A percentile compares a stretch with the other conserved stretches of the same genome.
phyloP scores from a whole-genome alignment of 2,329 filamentous ascomycete genomes.

The Penicillium expansum region DNA sequence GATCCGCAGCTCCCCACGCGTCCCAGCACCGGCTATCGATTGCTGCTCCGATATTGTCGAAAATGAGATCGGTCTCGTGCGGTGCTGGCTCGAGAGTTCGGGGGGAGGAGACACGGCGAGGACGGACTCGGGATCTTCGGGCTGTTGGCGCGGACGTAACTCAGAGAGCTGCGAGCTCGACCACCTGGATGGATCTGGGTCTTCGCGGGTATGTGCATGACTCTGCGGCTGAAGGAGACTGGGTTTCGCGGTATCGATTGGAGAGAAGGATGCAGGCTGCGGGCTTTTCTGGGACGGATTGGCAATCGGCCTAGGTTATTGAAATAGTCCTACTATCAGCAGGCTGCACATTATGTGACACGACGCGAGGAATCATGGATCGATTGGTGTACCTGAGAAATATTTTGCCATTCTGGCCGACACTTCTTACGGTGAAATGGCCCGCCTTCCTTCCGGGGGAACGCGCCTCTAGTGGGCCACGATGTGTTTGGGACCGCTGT shows the following conservation, averaged over 20 bases:
- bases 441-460: conserved; percentile 64
- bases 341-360: conserved; percentile 15
- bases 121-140: conserved; percentile 23
- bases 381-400: conserved; percentile 65
- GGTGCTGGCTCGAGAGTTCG: conserved; percentile 33
- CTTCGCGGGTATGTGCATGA: conserved; percentile 28
- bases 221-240: conserved; percentile 49
- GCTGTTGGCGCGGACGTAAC: conserved; percentile 32
- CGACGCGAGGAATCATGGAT: conserved; percentile 11
- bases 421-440: conserved; percentile 76
- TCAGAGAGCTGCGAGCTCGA: conserved; percentile 44
- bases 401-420: conserved; percentile 78
- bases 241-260: conserved; percentile 58
- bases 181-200: conserved; percentile 38
- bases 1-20: conserved; percentile 71
- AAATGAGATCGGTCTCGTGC: conserved; percentile 69
- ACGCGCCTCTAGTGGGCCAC: conserved; percentile 55
- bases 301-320: conserved; percentile 33
- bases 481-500: conserved; percentile 48
- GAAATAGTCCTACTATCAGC: conserved; percentile 13
- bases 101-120: conserved; percentile 21
- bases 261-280: conserved; percentile 33
- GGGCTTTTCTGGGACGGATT: conserved; percentile 34
- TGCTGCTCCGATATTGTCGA: conserved; percentile 69
- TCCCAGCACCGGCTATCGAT: conserved; percentile 33